Conservation (phyloP, 1,284 basidiomycete species). For the Ustilago lituana region DNA sequence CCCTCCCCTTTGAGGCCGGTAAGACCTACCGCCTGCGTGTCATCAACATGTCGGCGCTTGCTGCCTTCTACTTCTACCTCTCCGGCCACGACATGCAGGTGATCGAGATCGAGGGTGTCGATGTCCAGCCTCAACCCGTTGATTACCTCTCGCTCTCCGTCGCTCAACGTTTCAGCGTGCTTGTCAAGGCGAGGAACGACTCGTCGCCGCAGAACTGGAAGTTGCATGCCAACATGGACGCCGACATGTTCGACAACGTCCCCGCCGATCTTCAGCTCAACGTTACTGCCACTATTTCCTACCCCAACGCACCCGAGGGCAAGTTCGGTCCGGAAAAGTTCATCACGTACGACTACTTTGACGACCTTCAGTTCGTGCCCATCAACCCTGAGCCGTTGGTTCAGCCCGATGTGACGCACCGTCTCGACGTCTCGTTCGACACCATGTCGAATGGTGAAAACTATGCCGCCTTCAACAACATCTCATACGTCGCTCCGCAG, state of each 20-base stretch:
- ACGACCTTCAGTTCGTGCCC: slow-evolving; percentile 69
- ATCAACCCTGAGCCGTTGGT: slow-evolving; percentile 64
- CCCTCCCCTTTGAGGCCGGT: slow-evolving; percentile 71
- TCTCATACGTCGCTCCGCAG: slow-evolving; percentile 71
- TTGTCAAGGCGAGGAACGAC: slow-evolving; percentile 76
- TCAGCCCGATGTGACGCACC: slow-evolving; percentile 66
- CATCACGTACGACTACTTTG: slow-evolving; percentile 63
- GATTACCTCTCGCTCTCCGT: slow-evolving; percentile 45
- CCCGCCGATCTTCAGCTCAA: slow-evolving; percentile 60
- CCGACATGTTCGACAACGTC: slow-evolving; percentile 69
- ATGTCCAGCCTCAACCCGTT: slow-evolving; percentile 34
- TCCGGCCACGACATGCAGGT: slow-evolving; percentile 49
- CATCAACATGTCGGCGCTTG: slow-evolving; percentile 70
- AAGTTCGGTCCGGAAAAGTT: slow-evolving; percentile 37
- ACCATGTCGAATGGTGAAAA: slow-evolving; percentile 68
- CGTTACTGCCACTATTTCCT: slow-evolving; percentile 56
- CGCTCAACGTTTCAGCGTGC: slow-evolving; percentile 56
- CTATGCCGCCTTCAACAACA: slow-evolving; percentile 68
- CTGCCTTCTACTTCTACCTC: slow-evolving; percentile 53
- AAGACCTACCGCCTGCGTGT: slow-evolving; percentile 72
- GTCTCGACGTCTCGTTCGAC: slow-evolving; percentile 69
- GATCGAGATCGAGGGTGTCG: slow-evolving; percentile 59
- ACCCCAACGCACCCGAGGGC: slow-evolving; percentile 33
- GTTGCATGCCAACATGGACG: slow-evolving; percentile 88
- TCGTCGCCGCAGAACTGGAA: slow-evolving; percentile 80